phyloP scores from a whole-genome alignment of 768 basidiomycete species.

The Leccinum truebloodii region DNA sequence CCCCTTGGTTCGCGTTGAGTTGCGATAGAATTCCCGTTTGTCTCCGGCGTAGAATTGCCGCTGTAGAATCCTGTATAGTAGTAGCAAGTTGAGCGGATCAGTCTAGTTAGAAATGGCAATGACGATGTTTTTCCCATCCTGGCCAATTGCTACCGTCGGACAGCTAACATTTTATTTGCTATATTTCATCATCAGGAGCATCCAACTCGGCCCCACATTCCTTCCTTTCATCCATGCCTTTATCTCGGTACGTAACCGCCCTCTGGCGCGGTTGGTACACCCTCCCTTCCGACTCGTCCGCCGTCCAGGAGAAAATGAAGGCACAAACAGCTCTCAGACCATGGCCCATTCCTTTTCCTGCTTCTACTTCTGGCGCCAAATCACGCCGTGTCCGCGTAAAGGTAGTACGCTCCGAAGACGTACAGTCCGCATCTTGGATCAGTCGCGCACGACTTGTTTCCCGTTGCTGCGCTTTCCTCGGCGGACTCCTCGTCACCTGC shows the following conservation, averaged over 20 bases:
- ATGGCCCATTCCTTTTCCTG: slow-evolving; percentile 57
- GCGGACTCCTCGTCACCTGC: slow-evolving; percentile 50
- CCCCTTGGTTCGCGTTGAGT: slow-evolving; percentile 43
- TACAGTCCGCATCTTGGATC: slow-evolving; percentile 47
- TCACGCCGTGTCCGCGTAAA: slow-evolving; percentile 59
- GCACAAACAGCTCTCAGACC: slow-evolving; percentile 31
- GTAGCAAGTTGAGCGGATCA: slow-evolving; percentile 4
- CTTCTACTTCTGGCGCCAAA: slow-evolving; percentile 54
- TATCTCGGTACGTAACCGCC: slow-evolving; percentile 8
- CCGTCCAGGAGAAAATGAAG: slow-evolving; percentile 41
- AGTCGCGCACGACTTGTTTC: slow-evolving; percentile 58
- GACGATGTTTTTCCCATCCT: background rate
- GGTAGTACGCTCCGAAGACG: slow-evolving; percentile 47
- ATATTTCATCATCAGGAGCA: background rate
- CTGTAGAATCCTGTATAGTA: slow-evolving; percentile 4
- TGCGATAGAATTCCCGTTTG: slow-evolving; percentile 6
- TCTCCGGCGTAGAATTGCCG: slow-evolving; percentile 1
- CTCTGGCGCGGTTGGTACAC: slow-evolving; percentile 10
- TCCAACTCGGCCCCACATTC: background rate
- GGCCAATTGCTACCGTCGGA: background rate
- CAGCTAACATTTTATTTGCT: background rate
- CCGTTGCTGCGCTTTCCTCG: slow-evolving; percentile 51
- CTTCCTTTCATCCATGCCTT: slow-evolving; percentile 3
- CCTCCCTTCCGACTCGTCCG: slow-evolving; percentile 27
- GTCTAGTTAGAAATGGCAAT: background rate